These are phyloP conservation scores for Neocatenulostroma microsporum DNA, from an alignment of 2,329 filamentous ascomycete species.

Conservation along the genomic window DNA sequence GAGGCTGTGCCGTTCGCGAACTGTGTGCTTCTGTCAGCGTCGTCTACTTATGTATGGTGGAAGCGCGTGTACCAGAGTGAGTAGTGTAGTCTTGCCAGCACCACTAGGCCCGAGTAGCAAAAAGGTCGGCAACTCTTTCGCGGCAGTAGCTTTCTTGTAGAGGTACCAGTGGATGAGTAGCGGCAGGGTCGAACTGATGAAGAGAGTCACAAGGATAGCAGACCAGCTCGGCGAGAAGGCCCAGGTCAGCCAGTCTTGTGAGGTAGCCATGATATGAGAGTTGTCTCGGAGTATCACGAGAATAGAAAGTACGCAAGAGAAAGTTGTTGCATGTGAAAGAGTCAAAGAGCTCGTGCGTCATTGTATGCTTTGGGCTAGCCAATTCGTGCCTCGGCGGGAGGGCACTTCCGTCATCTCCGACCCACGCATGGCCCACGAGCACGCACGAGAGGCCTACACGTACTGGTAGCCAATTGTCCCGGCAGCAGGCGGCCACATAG, in stretches of 20 bases:
- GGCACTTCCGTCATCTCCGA: no score
- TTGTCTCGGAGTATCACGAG: no score
- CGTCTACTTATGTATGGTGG: neutral
- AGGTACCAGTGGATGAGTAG: slow-evolving; percentile 69
- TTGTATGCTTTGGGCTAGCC: no score
- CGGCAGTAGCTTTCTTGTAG: slow-evolving; percentile 57
- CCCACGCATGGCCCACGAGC: no score
- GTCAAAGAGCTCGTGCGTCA: no score
- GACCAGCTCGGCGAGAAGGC: slow-evolving; percentile 38
- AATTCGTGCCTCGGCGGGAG: no score
- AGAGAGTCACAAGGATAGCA: slow-evolving; percentile 57
- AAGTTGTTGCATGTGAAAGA: no score
- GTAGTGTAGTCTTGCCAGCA: slow-evolving; percentile 78
- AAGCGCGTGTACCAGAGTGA: slow-evolving; percentile 57
- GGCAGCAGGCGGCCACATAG: no score
- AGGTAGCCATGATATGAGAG: no score
- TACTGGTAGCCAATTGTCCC: no score
- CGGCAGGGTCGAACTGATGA: slow-evolving; percentile 66
- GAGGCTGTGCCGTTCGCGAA: slow-evolving; percentile 49
- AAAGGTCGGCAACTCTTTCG: slow-evolving; percentile 57
- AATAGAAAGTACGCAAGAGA: no score
- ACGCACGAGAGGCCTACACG: no score
- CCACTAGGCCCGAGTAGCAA: slow-evolving; percentile 74
- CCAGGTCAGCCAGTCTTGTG: slow-evolving; percentile 37
- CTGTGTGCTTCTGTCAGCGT: slow-evolving; percentile 22